Percentiles rank a stretch among this genome's conserved stretches.
These are phyloP conservation scores for Cynara cardunculus DNA, from an alignment of 129 eudicot genomes.

Conservation along the genomic window DNA sequence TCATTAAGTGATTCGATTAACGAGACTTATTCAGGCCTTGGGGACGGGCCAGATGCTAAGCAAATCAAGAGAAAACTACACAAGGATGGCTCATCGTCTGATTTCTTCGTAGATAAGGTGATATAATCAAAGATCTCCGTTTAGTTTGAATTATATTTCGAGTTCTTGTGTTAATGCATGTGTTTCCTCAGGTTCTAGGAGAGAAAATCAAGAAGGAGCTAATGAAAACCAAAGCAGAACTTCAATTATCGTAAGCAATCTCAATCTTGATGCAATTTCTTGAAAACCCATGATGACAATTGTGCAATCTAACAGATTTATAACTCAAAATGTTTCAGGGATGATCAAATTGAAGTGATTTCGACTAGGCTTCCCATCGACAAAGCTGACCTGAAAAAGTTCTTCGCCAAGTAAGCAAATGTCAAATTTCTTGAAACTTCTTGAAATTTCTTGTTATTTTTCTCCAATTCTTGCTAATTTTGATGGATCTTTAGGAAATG, in stretches of 20 bases:
- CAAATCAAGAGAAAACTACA: conserved; percentile 62
- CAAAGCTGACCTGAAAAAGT: conserved; percentile 73
- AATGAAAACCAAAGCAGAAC: conserved; percentile 53
- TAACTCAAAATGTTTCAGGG: conserved; percentile 29
- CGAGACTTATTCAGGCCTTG: conserved; percentile 26
- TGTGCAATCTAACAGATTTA: neutral
- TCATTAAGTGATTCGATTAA: conserved; percentile 49
- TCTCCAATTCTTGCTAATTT: neutral
- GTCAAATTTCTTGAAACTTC: neutral
- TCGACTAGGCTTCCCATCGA: conserved; percentile 87
- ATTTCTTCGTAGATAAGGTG: conserved; percentile 72
- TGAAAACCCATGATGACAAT: neutral
- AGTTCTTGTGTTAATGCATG: conserved; percentile 4
- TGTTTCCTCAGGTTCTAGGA: conserved; percentile 50
- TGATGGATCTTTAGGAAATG: conserved; percentile 46
- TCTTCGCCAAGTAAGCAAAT: conserved; percentile 62
- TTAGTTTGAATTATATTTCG: neutral
- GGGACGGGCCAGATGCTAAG: conserved; percentile 49
- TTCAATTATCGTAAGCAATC: conserved; percentile 61
- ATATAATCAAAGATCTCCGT: neutral
- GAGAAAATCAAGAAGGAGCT: conserved; percentile 75
- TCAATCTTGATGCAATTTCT: conserved; percentile 8
- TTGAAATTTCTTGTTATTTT: neutral
- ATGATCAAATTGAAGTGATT: conserved; percentile 79
- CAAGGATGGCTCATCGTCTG: conserved; percentile 60